Base-by-base conservation (phyloP, 352 stramenopile species). In the Pythium vanterpoolii region DNA sequence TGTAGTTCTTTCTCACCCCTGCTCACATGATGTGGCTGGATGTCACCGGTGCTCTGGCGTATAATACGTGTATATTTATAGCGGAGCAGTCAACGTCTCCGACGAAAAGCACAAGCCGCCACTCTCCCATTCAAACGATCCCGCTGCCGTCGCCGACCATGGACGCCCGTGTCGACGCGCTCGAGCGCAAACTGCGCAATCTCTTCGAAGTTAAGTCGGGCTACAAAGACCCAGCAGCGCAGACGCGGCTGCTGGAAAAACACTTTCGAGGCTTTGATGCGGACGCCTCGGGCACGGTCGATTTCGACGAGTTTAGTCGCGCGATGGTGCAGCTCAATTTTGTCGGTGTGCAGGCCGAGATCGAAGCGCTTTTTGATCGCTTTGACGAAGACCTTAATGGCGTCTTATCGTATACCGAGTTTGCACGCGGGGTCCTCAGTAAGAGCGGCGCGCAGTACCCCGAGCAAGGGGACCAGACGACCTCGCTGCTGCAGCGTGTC, bases 281-380 rank as follows among this genome's bases (percentile, higher is more conserved):
- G 7, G 84, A 93, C 23, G 66, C 61, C 11, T 95, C 75, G 0
- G 86, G 86, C 5, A 66, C 82, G 8, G 68, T 96, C 23, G 84
- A 93, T 63, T 94, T 90, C 64, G 83, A 96, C 54, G 87, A 97
- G 66, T 97, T 96, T 55, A 84, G 74, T 44, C 79, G 83, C 28
- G 89, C 85, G 3, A 93, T 96, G 80, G 60, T 88, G 39, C 77
- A 74, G 31, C 76, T 97, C 50, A 96, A 97, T 60, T 95, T 97
- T 54, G 78, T 97, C 7, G 88, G 89, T 23, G 87, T 91, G 24
- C 89, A 96, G 62, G 77, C 83, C 14, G 87, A 95, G 61, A 68
- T 89, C 13, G 82, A 95, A 38, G 79, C 75, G 24, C 75, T 97
- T 16, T 97, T 97, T 30, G 87, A 97, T 49, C 82, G 86, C 34